Evolutionary conservation across 106 monocot species (phyloP).

Genomic region (Dioscorea zingiberensis): DNA sequence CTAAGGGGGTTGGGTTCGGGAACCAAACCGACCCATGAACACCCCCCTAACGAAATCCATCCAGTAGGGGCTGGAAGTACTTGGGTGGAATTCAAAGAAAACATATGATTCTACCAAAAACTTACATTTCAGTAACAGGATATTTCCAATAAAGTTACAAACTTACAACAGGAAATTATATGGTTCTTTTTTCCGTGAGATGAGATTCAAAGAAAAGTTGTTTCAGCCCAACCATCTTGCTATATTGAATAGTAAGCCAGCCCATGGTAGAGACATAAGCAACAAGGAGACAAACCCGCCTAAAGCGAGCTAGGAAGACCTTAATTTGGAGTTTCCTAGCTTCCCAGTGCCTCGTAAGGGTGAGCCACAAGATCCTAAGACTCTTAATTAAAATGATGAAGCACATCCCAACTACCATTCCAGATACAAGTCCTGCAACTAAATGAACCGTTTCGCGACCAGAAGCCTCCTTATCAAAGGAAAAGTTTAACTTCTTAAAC

Average conservation of each 20-base stretch:
- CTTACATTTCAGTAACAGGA: too few species aligned
- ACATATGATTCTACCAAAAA: too few species aligned
- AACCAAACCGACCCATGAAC: too few species aligned
- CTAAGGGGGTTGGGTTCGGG: too few species aligned
- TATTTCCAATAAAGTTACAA: background rate
- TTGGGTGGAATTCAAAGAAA: too few species aligned
- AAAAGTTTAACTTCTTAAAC: conserved; percentile 24
- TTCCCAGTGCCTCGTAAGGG: conserved; percentile 18
- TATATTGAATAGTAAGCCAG: conserved; percentile 70
- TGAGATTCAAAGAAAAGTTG: conserved; percentile 36
- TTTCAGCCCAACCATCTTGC: conserved; percentile 61
- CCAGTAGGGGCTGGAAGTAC: background rate
- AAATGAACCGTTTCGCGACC: conserved; percentile 4
- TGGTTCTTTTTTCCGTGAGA: conserved; percentile 18
- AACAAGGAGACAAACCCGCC: conserved; percentile 51
- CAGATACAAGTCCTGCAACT: conserved; percentile 38
- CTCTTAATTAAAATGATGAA: conserved; percentile 20
- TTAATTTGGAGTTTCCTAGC: conserved; percentile 15
- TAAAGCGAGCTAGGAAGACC: conserved; percentile 6
- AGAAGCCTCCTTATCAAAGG: conserved; percentile 17
- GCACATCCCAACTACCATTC: conserved; percentile 39
- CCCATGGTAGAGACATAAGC: conserved; percentile 58
- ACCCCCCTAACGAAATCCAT: too few species aligned
- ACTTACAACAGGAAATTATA: background rate
- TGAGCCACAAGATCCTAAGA: conserved; percentile 1